Evolutionary conservation across 2,329 filamentous ascomycete species (phyloP).

Genomic region (Alternaria angustiovoidea): DNA sequence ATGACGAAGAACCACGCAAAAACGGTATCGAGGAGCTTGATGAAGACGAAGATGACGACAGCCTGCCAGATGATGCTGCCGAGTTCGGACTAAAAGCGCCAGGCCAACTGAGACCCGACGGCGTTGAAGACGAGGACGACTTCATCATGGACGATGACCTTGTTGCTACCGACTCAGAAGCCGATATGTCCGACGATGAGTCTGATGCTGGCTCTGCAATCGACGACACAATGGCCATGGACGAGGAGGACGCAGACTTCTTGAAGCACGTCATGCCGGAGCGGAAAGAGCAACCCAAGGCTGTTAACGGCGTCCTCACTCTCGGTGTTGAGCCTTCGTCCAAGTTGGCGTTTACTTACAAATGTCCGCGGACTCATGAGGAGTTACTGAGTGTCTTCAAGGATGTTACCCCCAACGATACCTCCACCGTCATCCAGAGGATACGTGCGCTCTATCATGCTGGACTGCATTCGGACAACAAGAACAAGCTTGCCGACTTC

Average conservation of each 20-base stretch:
- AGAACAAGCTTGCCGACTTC: constrained; percentile 78
- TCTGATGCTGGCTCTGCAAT: constrained; percentile 44
- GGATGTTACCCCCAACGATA: constrained; percentile 67
- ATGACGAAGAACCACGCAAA: constrained; percentile 68
- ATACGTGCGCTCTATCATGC: constrained; percentile 93
- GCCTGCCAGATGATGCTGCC: constrained; percentile 63
- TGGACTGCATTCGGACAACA: constrained; percentile 84
- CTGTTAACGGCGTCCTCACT: constrained; percentile 54
- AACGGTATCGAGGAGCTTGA: constrained; percentile 31
- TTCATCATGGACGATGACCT: constrained; percentile 91
- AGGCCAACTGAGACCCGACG: constrained; percentile 53
- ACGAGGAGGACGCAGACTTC: constrained; percentile 60
- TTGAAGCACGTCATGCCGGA: constrained; percentile 54
- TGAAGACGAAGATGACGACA: constrained; percentile 42
- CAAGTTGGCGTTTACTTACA: constrained; percentile 80
- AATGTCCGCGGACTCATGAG: constrained; percentile 79
- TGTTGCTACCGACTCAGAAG: constrained; percentile 77
- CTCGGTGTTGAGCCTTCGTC: constrained; percentile 54
- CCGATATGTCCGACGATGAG: constrained; percentile 46
- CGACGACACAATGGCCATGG: constrained; percentile 50
- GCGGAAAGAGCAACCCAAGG: constrained; percentile 36
- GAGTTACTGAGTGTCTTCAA: constrained; percentile 74
- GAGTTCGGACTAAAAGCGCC: constrained; percentile 68
- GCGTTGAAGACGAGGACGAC: constrained; percentile 89
- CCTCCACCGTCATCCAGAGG: constrained; percentile 83